Evolutionary conservation across 805 yeast species (phyloP).

Genomic region (Tetrapisispora fleetii): DNA sequence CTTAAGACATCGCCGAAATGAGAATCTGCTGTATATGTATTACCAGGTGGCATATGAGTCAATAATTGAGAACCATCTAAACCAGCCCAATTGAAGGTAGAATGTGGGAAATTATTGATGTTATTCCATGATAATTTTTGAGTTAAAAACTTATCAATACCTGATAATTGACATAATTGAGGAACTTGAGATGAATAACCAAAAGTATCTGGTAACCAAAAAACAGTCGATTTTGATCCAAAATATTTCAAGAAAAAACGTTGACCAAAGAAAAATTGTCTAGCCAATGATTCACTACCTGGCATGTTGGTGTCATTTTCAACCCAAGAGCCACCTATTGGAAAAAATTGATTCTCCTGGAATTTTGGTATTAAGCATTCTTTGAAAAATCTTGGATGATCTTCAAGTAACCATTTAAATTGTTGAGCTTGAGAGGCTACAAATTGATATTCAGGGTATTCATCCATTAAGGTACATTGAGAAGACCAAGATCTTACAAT

Average conservation of each 20-base stretch:
- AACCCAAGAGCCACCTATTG: constrained; percentile 97
- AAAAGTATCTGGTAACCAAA: constrained; percentile 96
- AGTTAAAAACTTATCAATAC: constrained; percentile 75
- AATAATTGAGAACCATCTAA: constrained; percentile 88
- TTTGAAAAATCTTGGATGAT: constrained; percentile 72
- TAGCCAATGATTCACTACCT: constrained; percentile 78
- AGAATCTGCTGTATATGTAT: constrained; percentile 90
- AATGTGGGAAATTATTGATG: constrained; percentile 79
- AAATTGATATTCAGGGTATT: constrained; percentile 86
- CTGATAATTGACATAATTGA: constrained; percentile 81
- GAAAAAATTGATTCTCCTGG: constrained; percentile 65
- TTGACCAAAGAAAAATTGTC: constrained; percentile 89
- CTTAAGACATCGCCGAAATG: constrained; percentile 87
- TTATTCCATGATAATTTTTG: constrained; percentile 96
- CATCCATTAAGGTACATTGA: constrained; percentile 72
- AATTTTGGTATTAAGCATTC: constrained; percentile 53
- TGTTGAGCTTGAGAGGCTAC: constrained; percentile 97
- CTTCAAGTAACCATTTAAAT: constrained; percentile 79
- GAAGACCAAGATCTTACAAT: constrained; percentile 93
- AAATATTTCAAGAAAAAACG: constrained; percentile 71
- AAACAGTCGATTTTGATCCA: constrained; percentile 63
- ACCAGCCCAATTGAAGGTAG: constrained; percentile 92
- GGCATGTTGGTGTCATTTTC: constrained; percentile 96
- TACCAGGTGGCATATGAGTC: constrained; percentile 96
- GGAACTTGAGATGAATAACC: constrained; percentile 96